Conservation (phyloP, 805 yeast species). For the Ogataea methanolica region DNA sequence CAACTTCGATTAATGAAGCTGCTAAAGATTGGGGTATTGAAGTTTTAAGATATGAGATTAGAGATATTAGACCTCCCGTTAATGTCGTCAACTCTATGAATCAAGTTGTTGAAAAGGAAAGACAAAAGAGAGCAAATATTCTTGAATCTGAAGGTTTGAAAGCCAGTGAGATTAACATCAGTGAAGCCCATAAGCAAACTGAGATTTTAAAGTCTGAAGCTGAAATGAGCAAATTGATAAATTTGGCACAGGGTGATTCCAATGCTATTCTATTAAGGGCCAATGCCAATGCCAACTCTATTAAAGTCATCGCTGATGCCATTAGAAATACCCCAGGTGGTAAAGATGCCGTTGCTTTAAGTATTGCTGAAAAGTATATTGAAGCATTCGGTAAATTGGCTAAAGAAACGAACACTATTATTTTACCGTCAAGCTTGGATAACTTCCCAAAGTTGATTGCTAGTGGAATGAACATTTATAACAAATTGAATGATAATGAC, state of each 20-base stretch:
- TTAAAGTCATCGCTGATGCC: slow-evolving; percentile 59
- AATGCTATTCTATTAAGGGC: slow-evolving; percentile 63
- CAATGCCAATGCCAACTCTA: slow-evolving; percentile 69
- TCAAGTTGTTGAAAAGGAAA: slow-evolving; percentile 81
- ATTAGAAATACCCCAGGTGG: slow-evolving; percentile 68
- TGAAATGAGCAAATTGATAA: slow-evolving; percentile 52
- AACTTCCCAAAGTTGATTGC: slow-evolving; percentile 74
- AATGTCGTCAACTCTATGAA: slow-evolving; percentile 89
- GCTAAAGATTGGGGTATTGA: slow-evolving; percentile 82
- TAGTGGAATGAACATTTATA: slow-evolving; percentile 69
- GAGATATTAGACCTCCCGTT: slow-evolving; percentile 83
- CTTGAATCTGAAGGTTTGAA: slow-evolving; percentile 82
- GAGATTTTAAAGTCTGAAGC: slow-evolving; percentile 77
- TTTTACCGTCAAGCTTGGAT: slow-evolving; percentile 71
- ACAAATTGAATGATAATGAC: slow-evolving; percentile 30
- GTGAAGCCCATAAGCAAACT: slow-evolving; percentile 75
- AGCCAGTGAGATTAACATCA: slow-evolving; percentile 73
- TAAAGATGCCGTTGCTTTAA: slow-evolving; percentile 68
- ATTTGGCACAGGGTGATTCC: slow-evolving; percentile 70
- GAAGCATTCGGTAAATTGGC: slow-evolving; percentile 80
- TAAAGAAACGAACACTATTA: slow-evolving; percentile 73
- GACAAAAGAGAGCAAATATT: slow-evolving; percentile 83
- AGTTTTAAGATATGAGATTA: slow-evolving; percentile 79
- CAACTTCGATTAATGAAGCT: slow-evolving; percentile 77
- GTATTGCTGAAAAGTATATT: slow-evolving; percentile 79